A percentile compares a stretch with the other conserved stretches of the same genome.
Evolutionary conservation across 2,329 filamentous ascomycete genomes (phyloP).

Genomic region (Penicillium sp.): DNA sequence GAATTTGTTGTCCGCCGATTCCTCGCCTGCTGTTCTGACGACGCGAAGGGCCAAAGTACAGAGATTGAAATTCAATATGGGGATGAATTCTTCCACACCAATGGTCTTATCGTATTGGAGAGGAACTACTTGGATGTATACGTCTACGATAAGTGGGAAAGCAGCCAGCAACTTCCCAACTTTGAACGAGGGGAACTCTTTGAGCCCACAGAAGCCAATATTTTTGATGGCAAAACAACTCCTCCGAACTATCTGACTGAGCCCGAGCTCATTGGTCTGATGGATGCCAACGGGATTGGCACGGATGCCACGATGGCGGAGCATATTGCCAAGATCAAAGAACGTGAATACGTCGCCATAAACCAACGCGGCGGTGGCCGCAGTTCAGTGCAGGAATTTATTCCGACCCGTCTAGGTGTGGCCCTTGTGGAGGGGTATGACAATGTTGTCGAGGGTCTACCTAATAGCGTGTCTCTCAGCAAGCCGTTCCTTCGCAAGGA

Average conservation of each 20-base stretch:
- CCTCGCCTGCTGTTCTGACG: conserved; percentile 88
- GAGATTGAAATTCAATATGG: conserved; percentile 80
- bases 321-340: conserved; percentile 91
- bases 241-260: conserved; percentile 84
- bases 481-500: conserved; percentile 96
- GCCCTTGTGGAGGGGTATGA: conserved; percentile 92
- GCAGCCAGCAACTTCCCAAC: conserved; percentile 68
- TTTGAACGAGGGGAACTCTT: conserved; percentile 75
- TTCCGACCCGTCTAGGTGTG: conserved; percentile 82
- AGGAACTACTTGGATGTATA: conserved; percentile 94
- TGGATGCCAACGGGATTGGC: conserved; percentile 97
- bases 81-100: conserved; percentile 69
- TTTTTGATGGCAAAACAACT: conserved; percentile 82
- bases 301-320: conserved; percentile 99
- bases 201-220: conserved; percentile 76
- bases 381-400: conserved; percentile 65
- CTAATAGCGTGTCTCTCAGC: conserved; percentile 58
- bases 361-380: conserved; percentile 44
- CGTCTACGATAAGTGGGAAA: conserved; percentile 92
- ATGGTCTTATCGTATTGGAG: conserved; percentile 74
- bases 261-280: conserved; percentile 85
- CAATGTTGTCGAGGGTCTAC: conserved; percentile 77
- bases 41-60: conserved; percentile 76
- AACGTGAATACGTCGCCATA: conserved; percentile 73
- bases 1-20: conserved; percentile 89